Evolutionary conservation across 257 asterid species (phyloP).

Genomic region (Solanum ahanhuiri): DNA sequence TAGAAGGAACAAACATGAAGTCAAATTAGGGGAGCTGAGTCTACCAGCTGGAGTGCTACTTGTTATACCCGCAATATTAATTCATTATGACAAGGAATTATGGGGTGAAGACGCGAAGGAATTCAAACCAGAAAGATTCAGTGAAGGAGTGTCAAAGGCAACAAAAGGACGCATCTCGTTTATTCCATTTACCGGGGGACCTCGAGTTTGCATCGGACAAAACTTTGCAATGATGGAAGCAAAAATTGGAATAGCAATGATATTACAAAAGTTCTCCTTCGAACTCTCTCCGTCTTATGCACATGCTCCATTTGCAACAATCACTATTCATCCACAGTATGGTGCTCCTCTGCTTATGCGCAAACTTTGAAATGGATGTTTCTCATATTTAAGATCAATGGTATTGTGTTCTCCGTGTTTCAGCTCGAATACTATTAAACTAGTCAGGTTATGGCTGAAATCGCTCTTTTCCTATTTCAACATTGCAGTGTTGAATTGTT

Average conservation of each 20-base stretch:
- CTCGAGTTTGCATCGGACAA: neutral
- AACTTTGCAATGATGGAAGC: neutral
- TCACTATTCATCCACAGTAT: no score
- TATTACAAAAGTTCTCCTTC: neutral
- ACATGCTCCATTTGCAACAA: no score
- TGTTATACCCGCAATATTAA: conserved; percentile 7
- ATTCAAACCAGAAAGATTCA: no score
- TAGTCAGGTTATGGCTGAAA: neutral
- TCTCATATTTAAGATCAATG: neutral
- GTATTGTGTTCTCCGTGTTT: neutral
- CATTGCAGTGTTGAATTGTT: neutral
- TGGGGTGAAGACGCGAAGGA: no score
- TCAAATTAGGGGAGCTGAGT: conserved; percentile 1
- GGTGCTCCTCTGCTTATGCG: conserved; percentile 13
- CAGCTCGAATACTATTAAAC: neutral
- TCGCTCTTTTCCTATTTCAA: neutral
- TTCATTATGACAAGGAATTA: conserved; percentile 12
- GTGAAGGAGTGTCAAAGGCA: no score
- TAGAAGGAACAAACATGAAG: conserved; percentile 10
- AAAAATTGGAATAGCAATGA: neutral
- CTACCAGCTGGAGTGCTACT: conserved; percentile 13
- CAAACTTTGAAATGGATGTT: neutral
- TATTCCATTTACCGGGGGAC: no score
- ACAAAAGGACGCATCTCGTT: no score
- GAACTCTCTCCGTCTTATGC: no score